A percentile compares a stretch with the other conserved stretches of the same genome.
phyloP scores from a whole-genome alignment of 495 filamentous ascomycete genomes.

The Neurospora sp. region DNA sequence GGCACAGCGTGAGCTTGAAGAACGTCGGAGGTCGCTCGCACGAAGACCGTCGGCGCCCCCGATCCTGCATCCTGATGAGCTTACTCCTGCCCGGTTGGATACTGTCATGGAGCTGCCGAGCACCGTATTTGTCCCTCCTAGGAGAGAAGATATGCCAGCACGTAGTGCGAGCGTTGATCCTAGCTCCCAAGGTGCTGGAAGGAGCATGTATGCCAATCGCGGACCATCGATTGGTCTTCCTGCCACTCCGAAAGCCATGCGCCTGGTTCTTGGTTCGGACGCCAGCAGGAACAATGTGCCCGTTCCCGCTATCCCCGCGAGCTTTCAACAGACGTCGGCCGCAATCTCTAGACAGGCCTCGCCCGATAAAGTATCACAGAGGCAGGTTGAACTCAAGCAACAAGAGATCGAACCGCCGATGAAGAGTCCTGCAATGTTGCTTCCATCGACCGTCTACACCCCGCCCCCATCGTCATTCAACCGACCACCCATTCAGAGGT shows the following conservation, averaged over 20 bases:
- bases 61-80: slow-evolving; percentile 65
- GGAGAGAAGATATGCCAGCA: slow-evolving; percentile 26
- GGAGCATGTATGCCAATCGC: slow-evolving; percentile 29
- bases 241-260: slow-evolving; percentile 78
- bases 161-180: slow-evolving; percentile 40
- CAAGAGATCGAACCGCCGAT: slow-evolving; percentile 12
- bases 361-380: slow-evolving; percentile 3
- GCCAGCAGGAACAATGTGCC: slow-evolving; percentile 45
- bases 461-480: slow-evolving; percentile 31
- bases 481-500: slow-evolving; percentile 42
- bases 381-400: slow-evolving; percentile 8
- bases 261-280: slow-evolving; percentile 57
- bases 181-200: slow-evolving; percentile 9
- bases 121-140: slow-evolving; percentile 27
- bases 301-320: slow-evolving; percentile 56
- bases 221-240: slow-evolving; percentile 58
- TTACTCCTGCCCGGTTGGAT: slow-evolving; percentile 31
- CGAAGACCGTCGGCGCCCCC: slow-evolving; percentile 66
- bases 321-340: slow-evolving; percentile 26
- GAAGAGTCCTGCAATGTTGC: slow-evolving; percentile 27
- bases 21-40: slow-evolving; percentile 72
- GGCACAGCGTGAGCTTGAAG: slow-evolving; percentile 79
- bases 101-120: slow-evolving; percentile 12
- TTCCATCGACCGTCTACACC: slow-evolving; percentile 57
- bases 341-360: slow-evolving; percentile 14